Base-by-base conservation (phyloP, 768 basidiomycete species). In the Termitomyces sp. region DNA sequence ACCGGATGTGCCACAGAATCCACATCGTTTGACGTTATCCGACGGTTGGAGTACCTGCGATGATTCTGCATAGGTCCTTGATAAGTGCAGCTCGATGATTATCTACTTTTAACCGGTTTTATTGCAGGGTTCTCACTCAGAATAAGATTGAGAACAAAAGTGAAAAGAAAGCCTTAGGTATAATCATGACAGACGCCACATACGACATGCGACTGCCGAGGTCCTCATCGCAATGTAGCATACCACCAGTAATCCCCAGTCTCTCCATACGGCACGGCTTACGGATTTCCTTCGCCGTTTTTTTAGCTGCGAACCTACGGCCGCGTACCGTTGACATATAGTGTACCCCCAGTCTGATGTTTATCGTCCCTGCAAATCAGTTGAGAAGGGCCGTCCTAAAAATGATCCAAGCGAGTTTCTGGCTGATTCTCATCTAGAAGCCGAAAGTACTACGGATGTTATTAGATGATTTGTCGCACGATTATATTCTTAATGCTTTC, bases 101-200 rank as follows among this genome's bases (percentile, higher is more conserved):
- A 9, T 42, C 9, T 8, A n/a, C 18, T 42, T n/a, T 20, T n/a
- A 42, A 42, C 3, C 2, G 4, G 9, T 11, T 42, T 20, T 7
- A 42, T 11, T 20, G 4, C 0, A n/a, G 3, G 15, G 16, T 41
- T n/a, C 0, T 41, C 1, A 1, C 4, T 18, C 18, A 7, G 2
- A 4, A 27, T 27, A 2, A 27, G 4, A 27, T 27, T 4, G 2
- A 4, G 4, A 27, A 27, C 2, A 4, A 27, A 27, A 27, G 4
- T 27, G 27, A 27, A 27, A 4, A 27, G n/a, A 2, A 27, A 27
- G 4, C 27, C 27, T 27, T 27, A 27, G 4, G 4, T 27, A 27
- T 27, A 27, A 27, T 27, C 34, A 36, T 36, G 34, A 9, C 2
- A 2, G n/a, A 42, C 9, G n/a, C 4, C 18, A 18, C 18, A 41